Evolutionary conservation across 176 grass and related monocot species (phyloP).

Genomic region (Zizania latifolia): DNA sequence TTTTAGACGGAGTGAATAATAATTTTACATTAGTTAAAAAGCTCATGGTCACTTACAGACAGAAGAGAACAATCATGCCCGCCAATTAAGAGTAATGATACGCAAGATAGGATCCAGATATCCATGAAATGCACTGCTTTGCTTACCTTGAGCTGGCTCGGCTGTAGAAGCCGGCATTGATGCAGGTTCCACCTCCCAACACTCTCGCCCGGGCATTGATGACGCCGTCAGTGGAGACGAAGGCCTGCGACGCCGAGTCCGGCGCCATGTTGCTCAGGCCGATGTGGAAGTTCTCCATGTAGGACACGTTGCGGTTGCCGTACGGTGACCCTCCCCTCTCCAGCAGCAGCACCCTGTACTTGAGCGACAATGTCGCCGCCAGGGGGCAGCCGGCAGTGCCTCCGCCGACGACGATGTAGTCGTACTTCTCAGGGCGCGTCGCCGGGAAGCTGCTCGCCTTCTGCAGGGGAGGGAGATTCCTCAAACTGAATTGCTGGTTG

Average conservation of each 20-base stretch:
- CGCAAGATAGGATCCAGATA: neutral
- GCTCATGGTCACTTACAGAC: neutral
- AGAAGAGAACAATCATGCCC: neutral
- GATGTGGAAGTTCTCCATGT: slow-evolving; percentile 78
- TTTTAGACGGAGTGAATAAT: too few species aligned
- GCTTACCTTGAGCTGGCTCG: slow-evolving; percentile 66
- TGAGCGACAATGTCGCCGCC: slow-evolving; percentile 60
- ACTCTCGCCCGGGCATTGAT: slow-evolving; percentile 76
- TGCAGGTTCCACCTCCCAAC: slow-evolving; percentile 72
- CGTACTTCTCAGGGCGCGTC: slow-evolving; percentile 3
- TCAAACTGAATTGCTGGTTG: slow-evolving; percentile 26
- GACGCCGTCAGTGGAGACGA: slow-evolving; percentile 82
- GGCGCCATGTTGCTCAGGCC: slow-evolving; percentile 53
- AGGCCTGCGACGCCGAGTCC: slow-evolving; percentile 50
- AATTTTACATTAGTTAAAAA: too few species aligned
- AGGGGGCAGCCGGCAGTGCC: slow-evolving; percentile 70
- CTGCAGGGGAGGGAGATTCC: slow-evolving; percentile 35
- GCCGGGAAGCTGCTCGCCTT: slow-evolving; percentile 49
- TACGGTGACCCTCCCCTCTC: slow-evolving; percentile 70
- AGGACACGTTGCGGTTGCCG: slow-evolving; percentile 70
- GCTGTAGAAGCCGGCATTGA: slow-evolving; percentile 91
- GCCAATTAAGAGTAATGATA: neutral
- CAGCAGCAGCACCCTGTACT: slow-evolving; percentile 61
- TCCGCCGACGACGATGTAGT: slow-evolving; percentile 77
- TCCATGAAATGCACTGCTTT: neutral